Conservation (phyloP, 257 asterid species). For the Ophiorrhiza pumila region DNA sequence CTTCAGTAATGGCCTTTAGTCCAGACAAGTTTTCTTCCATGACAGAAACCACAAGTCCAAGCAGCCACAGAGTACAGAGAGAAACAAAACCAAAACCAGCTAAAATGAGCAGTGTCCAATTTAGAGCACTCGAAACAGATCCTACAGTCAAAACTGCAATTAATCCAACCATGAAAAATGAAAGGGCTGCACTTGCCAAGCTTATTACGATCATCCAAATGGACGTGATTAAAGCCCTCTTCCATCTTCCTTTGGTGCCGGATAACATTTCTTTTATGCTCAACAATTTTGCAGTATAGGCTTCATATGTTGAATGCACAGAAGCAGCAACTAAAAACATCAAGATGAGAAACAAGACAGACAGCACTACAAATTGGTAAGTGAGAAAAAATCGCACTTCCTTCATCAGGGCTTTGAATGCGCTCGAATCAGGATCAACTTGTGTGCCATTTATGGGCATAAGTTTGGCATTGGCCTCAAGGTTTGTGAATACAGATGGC, state of each 20-base stretch:
- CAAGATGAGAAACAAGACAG: constrained; percentile 2
- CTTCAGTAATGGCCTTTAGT: constrained; percentile 11
- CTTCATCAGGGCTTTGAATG: neutral
- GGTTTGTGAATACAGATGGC: neutral
- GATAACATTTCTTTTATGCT: neutral
- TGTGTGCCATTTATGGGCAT: neutral
- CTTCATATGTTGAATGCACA: constrained; percentile 6
- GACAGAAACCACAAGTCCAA: constrained; percentile 15
- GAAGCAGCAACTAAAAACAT: neutral
- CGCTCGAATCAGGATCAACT: neutral
- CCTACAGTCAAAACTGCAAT: neutral
- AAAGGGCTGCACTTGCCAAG: neutral
- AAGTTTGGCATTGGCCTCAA: neutral
- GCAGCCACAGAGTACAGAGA: constrained; percentile 3
- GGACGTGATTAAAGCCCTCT: constrained; percentile 12
- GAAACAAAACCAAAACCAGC: neutral
- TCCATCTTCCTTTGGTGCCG: neutral
- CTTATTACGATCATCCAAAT: neutral
- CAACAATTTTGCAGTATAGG: constrained; percentile 5
- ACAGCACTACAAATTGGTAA: neutral
- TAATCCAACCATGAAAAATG: neutral
- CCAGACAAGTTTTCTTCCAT: constrained; percentile 14
- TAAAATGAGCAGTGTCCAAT: neutral
- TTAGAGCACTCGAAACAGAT: neutral
- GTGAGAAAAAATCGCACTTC: constrained; percentile 10